Evolutionary conservation across 2,329 filamentous ascomycete genomes (phyloP).

Genomic region (Emericellopsis cladophorae): DNA sequence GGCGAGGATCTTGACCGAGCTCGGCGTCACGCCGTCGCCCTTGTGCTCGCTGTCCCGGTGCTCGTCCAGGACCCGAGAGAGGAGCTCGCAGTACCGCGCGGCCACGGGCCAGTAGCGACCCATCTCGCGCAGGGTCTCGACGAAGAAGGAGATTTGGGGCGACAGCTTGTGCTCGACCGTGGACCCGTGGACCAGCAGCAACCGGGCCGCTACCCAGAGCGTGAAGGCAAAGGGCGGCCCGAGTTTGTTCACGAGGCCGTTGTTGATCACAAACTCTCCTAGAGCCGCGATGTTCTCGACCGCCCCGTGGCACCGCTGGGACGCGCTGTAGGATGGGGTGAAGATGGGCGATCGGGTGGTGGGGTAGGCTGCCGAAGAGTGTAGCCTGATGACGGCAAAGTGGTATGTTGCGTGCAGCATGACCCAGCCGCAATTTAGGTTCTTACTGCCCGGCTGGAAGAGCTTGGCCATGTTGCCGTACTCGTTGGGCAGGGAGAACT

Average conservation of each 20-base stretch:
- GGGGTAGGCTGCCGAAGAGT: conserved; percentile 86
- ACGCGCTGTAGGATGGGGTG: conserved; percentile 75
- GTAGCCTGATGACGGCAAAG: conserved; percentile 77
- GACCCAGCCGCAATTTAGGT: conserved; percentile 70
- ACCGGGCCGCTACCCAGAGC: conserved; percentile 78
- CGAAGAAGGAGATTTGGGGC: conserved; percentile 67
- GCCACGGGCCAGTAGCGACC: conserved; percentile 79
- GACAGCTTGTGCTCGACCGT: conserved; percentile 78
- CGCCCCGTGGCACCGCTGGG: conserved; percentile 68
- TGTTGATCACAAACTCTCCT: conserved; percentile 64
- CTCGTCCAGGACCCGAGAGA: conserved; percentile 77
- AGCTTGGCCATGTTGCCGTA: conserved; percentile 76
- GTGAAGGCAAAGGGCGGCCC: conserved; percentile 88
- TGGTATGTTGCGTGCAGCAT: conserved; percentile 88
- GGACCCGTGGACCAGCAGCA: conserved; percentile 80
- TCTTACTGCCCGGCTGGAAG: conserved; percentile 57
- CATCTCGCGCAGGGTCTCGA: conserved; percentile 70
- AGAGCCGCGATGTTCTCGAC: conserved; percentile 74
- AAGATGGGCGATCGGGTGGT: conserved; percentile 82
- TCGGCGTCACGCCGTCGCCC: conserved; percentile 64
- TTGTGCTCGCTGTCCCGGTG: conserved; percentile 67
- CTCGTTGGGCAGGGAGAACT: conserved; percentile 68
- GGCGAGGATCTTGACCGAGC: conserved; percentile 72
- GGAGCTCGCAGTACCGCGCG: conserved; percentile 64
- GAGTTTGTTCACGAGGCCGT: conserved; percentile 64